Evolutionary conservation across 768 basidiomycete genomes (phyloP).

Genomic region (Panaeolus cyanescens): DNA sequence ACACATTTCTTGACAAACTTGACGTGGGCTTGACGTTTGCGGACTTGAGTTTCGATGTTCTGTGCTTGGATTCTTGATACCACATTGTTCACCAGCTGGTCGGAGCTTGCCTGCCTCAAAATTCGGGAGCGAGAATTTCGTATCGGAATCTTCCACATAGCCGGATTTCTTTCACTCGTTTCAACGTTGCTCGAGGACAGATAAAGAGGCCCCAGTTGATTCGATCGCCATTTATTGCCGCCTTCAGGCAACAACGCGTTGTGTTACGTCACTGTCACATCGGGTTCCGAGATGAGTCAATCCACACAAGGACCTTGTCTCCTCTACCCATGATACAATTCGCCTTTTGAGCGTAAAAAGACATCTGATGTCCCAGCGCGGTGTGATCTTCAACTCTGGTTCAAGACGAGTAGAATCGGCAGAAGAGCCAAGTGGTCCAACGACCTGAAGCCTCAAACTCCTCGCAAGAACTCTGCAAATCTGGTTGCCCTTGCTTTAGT

Average conservation of each 20-base stretch:
- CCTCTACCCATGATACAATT: background rate
- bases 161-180: background rate
- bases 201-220: background rate
- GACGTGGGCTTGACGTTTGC: background rate
- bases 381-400: background rate
- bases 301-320: background rate
- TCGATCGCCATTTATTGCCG: background rate
- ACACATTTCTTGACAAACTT: background rate
- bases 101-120: conserved; percentile 2
- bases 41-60: background rate
- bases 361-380: too few relatives aligned
- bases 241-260: background rate
- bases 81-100: background rate
- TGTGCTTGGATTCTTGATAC: background rate
- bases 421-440: background rate
- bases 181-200: background rate
- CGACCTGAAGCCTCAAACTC: background rate
- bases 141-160: background rate
- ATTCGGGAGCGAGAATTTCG: background rate
- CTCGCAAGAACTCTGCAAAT: background rate
- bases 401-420: background rate
- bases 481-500: too few relatives aligned
- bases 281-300: background rate
- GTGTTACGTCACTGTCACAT: background rate
- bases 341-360: background rate